phyloP scores from a whole-genome alignment of 208 protist species.

The Porcisia hertigi region DNA sequence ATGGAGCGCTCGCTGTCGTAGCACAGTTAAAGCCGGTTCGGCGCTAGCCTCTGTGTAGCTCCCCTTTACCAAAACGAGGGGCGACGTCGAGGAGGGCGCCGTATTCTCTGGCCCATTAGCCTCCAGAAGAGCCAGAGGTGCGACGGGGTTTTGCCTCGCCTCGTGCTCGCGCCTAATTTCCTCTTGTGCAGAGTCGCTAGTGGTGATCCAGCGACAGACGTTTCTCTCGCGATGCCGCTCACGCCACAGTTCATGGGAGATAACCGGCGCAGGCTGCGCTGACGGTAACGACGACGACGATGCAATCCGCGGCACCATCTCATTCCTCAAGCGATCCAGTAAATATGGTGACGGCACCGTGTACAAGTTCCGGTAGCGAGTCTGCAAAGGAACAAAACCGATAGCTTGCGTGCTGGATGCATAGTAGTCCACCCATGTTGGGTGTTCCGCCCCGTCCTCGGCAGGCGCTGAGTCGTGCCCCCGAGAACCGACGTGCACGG shows the following conservation, averaged over 20 bases:
- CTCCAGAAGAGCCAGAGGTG: background rate
- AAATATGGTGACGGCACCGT: conserved; percentile 20
- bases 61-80: background rate
- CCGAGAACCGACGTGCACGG: background rate
- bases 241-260: conserved; percentile 12
- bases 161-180: conserved; percentile 19
- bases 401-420: conserved; percentile 27
- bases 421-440: conserved; percentile 16
- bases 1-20: conserved; percentile 19
- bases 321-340: conserved; percentile 5
- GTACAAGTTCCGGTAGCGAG: conserved; percentile 20
- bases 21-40: conserved; percentile 11
- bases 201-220: background rate
- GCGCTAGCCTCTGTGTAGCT: background rate
- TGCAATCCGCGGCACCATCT: background rate
- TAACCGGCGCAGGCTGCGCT: background rate
- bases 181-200: conserved; percentile 12
- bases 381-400: conserved; percentile 3
- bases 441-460: background rate
- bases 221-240: background rate
- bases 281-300: background rate
- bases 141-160: background rate
- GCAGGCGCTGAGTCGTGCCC: background rate
- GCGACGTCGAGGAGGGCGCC: background rate
- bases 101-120: background rate